phyloP scores from a whole-genome alignment of 805 yeast species.

The Hanseniaspora osmophila region DNA sequence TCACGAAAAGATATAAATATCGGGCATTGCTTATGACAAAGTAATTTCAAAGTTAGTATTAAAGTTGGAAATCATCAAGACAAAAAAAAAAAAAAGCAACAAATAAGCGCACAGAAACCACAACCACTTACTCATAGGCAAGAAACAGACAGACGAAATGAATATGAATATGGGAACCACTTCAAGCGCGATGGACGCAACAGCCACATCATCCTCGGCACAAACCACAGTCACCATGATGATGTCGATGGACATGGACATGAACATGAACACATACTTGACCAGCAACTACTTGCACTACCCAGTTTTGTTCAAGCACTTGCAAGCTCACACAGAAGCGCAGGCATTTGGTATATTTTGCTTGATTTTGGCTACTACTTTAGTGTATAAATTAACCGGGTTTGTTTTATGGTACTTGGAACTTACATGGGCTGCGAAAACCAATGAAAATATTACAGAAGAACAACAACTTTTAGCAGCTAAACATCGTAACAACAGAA shows the following conservation, averaged over 20 bases:
- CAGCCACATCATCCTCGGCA: background rate
- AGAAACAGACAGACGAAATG: background rate
- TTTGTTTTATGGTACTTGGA: conserved; percentile 53
- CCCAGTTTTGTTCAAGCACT: conserved; percentile 47
- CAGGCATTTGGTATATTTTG: conserved; percentile 65
- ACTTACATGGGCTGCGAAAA: conserved; percentile 44
- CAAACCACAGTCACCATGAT: background rate
- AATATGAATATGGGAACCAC: background rate
- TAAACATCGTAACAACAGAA: conserved; percentile 6
- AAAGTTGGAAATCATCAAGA: too few species aligned
- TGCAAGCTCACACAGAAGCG: conserved; percentile 40
- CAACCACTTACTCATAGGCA: too few species aligned
- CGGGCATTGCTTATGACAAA: too few species aligned
- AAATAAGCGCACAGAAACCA: background rate
- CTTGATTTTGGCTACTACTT: conserved; percentile 42
- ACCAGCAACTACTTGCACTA: conserved; percentile 35
- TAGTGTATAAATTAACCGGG: conserved; percentile 44
- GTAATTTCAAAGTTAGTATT: too few species aligned
- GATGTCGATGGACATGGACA: conserved; percentile 9
- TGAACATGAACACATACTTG: conserved; percentile 46
- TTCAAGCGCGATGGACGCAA: background rate
- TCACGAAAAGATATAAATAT: too few species aligned
- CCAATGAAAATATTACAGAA: conserved; percentile 16
- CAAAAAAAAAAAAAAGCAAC: background rate
- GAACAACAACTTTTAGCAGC: conserved; percentile 16